These are phyloP conservation scores for Ustilago tritici DNA, from an alignment of 1,284 basidiomycete species.

Conservation along the genomic window DNA sequence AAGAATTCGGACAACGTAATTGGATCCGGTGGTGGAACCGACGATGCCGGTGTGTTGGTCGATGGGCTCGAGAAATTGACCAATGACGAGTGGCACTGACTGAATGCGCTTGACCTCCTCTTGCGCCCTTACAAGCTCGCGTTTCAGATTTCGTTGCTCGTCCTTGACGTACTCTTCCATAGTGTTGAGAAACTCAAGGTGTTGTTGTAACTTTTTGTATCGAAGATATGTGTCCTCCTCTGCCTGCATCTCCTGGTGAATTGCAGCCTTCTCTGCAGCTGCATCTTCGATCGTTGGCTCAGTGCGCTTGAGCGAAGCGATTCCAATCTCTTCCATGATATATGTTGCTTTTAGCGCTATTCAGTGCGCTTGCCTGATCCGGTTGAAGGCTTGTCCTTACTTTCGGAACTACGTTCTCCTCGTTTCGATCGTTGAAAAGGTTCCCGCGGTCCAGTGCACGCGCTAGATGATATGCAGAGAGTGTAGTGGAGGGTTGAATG, in stretches of 20 bases:
- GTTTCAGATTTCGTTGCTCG: constrained; percentile 96
- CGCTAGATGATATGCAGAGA: neutral
- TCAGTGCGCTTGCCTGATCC: neutral
- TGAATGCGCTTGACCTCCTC: constrained; percentile 99
- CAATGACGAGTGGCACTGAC: constrained; percentile 98
- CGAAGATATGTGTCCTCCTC: constrained; percentile 66
- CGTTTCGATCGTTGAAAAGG: neutral
- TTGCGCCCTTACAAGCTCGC: constrained; percentile 96
- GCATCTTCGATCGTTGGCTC: constrained; percentile 63
- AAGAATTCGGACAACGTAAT: constrained; percentile 97
- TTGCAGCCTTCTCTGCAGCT: constrained; percentile 58
- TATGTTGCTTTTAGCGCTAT: neutral
- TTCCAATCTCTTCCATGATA: constrained; percentile 67
- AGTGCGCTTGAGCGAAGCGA: constrained; percentile 47
- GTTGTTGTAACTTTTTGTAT: constrained; percentile 69
- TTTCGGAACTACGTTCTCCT: neutral
- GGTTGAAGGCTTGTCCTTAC: neutral
- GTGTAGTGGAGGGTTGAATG: neutral
- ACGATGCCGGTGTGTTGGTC: constrained; percentile 98
- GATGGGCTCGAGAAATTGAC: constrained; percentile 98
- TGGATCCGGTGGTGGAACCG: constrained; percentile 96
- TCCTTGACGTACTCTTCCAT: constrained; percentile 90
- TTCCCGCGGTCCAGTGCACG: neutral
- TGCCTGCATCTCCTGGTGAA: constrained; percentile 59
- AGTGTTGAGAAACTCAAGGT: constrained; percentile 69